Evolutionary conservation across 2,329 filamentous ascomycete species (phyloP).

Genomic region (Clonostachys rosea): DNA sequence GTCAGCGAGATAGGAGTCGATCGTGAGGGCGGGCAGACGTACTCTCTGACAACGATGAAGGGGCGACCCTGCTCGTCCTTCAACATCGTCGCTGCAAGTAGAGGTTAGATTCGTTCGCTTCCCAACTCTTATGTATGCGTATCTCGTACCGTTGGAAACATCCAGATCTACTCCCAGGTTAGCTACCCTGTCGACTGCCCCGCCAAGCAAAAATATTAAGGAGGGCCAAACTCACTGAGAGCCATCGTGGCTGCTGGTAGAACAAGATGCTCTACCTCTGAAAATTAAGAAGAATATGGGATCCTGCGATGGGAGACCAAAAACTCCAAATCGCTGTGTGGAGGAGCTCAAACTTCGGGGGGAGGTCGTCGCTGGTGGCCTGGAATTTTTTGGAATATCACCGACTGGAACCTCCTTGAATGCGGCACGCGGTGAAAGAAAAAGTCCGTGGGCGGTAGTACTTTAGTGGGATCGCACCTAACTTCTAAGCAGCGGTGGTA

Average conservation of each 20-base stretch:
- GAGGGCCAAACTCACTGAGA: constrained; percentile 27
- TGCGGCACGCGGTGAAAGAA: constrained; percentile 23
- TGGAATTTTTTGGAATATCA: constrained; percentile 24
- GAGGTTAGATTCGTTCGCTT: constrained; percentile 7
- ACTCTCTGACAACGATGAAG: constrained; percentile 98
- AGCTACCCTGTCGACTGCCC: constrained; percentile 15
- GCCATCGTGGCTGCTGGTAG: constrained; percentile 24
- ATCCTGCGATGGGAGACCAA: constrained; percentile 6
- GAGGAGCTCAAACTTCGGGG: constrained; percentile 16
- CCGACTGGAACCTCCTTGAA: constrained; percentile 12
- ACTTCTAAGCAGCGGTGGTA: too few species aligned
- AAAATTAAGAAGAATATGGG: neutral
- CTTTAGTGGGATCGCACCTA: too few species aligned
- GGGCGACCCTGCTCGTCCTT: constrained; percentile 97
- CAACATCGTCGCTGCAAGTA: constrained; percentile 61
- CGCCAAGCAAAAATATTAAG: constrained; percentile 2
- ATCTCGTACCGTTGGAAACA: constrained; percentile 69
- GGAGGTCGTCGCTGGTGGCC: constrained; percentile 8
- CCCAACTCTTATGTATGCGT: constrained; percentile 1
- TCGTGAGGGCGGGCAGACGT: constrained; percentile 31
- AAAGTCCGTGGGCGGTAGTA: constrained; percentile 15
- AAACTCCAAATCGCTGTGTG: neutral
- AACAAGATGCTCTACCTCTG: constrained; percentile 15
- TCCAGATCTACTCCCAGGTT: constrained; percentile 63
- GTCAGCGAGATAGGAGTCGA: constrained; percentile 9